These are phyloP conservation scores for Schwanniomyces etchellsii DNA, from an alignment of 1,139 yeast species.

Conservation along the genomic window DNA sequence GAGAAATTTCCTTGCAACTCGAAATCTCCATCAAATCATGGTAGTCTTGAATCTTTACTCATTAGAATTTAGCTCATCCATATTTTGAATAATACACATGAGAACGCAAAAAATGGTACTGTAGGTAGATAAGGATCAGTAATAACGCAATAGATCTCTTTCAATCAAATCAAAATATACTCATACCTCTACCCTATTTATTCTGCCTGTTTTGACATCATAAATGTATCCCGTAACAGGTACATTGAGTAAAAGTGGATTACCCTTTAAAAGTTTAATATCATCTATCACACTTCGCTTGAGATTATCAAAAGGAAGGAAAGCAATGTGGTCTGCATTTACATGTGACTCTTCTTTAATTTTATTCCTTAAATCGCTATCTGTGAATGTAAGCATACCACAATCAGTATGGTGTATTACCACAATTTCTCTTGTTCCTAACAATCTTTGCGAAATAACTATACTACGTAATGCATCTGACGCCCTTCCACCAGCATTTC, in stretches of 20 bases:
- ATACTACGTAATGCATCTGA: conserved; percentile 34
- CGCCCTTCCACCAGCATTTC: conserved; percentile 43
- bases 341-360: conserved; percentile 24
- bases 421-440: conserved; percentile 35
- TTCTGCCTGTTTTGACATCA: conserved; percentile 30
- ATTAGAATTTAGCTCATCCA: too few species aligned
- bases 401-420: conserved; percentile 38
- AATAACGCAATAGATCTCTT: too few species aligned
- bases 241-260: conserved; percentile 23
- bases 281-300: conserved; percentile 31
- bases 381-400: conserved; percentile 37
- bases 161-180: too few species aligned
- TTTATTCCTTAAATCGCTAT: conserved; percentile 19
- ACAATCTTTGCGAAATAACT: conserved; percentile 27
- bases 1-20: too few species aligned
- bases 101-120: too few species aligned
- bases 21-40: too few species aligned
- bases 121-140: too few species aligned
- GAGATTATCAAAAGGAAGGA: conserved; percentile 29
- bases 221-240: conserved; percentile 33
- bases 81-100: too few species aligned
- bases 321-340: conserved; percentile 22
- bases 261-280: conserved; percentile 19
- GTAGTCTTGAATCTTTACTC: too few species aligned
- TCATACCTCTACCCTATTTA: too few species aligned